A percentile compares a stretch with the other conserved stretches of the same genome.
Conservation (phyloP, 2,329 filamentous ascomycete species). For the Botrytis sinoallii region DNA sequence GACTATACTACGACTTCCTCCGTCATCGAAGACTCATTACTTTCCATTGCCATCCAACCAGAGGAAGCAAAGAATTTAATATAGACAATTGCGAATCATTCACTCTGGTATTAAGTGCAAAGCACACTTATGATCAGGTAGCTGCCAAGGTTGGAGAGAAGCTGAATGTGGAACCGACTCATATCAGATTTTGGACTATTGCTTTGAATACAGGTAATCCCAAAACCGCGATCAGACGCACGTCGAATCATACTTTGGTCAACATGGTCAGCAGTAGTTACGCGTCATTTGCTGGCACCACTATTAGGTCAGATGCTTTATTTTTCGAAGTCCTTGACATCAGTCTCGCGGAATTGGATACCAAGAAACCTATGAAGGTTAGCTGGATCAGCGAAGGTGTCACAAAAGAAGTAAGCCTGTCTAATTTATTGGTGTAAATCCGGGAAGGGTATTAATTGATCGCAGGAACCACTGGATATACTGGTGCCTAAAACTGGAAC, state of each 20-base stretch:
- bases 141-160: conserved; percentile 78
- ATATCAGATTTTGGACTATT: conserved; percentile 88
- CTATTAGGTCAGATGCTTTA: conserved; percentile 71
- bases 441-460: conserved; percentile 27
- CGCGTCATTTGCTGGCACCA: conserved; percentile 65
- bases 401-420: conserved; percentile 72
- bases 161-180: conserved; percentile 74
- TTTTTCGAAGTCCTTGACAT: conserved; percentile 95
- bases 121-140: conserved; percentile 85
- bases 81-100: conserved; percentile 62
- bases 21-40: conserved; percentile 76
- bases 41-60: conserved; percentile 68
- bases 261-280: conserved; percentile 77
- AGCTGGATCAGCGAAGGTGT: conserved; percentile 87
- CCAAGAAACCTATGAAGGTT: conserved; percentile 82
- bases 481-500: conserved; percentile 84
- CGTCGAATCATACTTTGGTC: conserved; percentile 60
- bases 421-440: conserved; percentile 3
- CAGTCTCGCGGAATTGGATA: conserved; percentile 88
- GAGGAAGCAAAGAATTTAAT: conserved; percentile 40
- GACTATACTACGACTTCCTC: conserved; percentile 90
- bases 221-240: conserved; percentile 74
- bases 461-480: conserved; percentile 71
- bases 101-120: conserved; percentile 75
- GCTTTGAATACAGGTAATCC: conserved; percentile 73